A percentile compares a stretch with the other conserved stretches of the same genome.
Conservation (phyloP, 768 basidiomycete genomes). For the Albatrellus ellisii region DNA sequence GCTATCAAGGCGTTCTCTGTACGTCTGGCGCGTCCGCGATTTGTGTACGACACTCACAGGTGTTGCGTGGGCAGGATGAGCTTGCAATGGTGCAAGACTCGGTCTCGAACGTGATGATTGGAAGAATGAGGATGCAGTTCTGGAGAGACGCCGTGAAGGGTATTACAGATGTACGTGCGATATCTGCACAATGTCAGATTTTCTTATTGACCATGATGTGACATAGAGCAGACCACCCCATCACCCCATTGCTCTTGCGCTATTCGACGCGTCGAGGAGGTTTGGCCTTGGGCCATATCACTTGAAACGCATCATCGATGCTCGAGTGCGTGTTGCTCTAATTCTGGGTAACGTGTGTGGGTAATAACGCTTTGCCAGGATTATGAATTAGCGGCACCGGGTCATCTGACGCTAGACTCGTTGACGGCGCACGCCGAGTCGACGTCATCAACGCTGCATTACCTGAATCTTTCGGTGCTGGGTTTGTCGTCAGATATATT, state of each 20-base stretch:
- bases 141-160: slow-evolving; percentile 73
- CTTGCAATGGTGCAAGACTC: slow-evolving; percentile 65
- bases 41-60: neutral
- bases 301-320: slow-evolving; percentile 73
- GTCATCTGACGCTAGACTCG: slow-evolving; percentile 54
- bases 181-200: neutral
- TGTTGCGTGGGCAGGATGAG: slow-evolving; percentile 39
- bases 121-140: slow-evolving; percentile 79
- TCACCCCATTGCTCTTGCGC: slow-evolving; percentile 70
- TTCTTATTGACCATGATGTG: slow-evolving; percentile 13
- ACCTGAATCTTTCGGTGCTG: slow-evolving; percentile 60
- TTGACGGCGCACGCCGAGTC: slow-evolving; percentile 66
- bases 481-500: slow-evolving; percentile 35
- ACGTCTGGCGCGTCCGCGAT: slow-evolving; percentile 20
- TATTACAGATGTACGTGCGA: slow-evolving; percentile 43
- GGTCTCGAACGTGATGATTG: slow-evolving; percentile 60
- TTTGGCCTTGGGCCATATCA: slow-evolving; percentile 56
- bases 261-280: slow-evolving; percentile 40
- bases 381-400: slow-evolving; percentile 47
- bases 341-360: neutral
- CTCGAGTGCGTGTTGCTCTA: slow-evolving; percentile 40
- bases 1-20: slow-evolving; percentile 80
- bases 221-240: slow-evolving; percentile 59
- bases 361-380: slow-evolving; percentile 28
- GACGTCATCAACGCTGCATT: slow-evolving; percentile 67